Evolutionary conservation across 192 early-diverging fungal species (phyloP).

Genomic region (Backusella tuberculispora): DNA sequence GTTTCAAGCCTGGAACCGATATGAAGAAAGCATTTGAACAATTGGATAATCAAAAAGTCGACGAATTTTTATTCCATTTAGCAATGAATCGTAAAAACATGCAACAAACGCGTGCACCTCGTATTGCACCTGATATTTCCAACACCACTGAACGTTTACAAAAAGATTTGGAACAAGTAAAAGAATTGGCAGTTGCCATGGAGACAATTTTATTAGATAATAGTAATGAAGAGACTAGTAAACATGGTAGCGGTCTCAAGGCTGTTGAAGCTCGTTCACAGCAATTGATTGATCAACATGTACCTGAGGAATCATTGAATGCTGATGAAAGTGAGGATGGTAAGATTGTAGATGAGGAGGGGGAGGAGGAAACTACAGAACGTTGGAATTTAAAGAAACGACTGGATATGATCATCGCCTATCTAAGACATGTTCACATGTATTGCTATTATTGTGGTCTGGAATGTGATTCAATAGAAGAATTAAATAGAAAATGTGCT

Average conservation of each 20-base stretch:
- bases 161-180: slow-evolving; percentile 73
- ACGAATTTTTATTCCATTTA: slow-evolving; percentile 58
- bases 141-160: slow-evolving; percentile 70
- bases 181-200: slow-evolving; percentile 55
- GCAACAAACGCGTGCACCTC: slow-evolving; percentile 48
- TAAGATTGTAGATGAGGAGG: slow-evolving; percentile 12
- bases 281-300: slow-evolving; percentile 18
- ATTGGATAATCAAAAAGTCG: slow-evolving; percentile 61
- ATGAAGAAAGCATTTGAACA: slow-evolving; percentile 68
- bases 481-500: slow-evolving; percentile 80
- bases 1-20: slow-evolving; percentile 86
- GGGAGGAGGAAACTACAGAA: slow-evolving; percentile 22
- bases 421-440: slow-evolving; percentile 87
- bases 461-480: slow-evolving; percentile 82
- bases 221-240: neutral
- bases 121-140: slow-evolving; percentile 73
- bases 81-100: slow-evolving; percentile 52
- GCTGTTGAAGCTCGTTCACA: slow-evolving; percentile 41
- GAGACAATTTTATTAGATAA: slow-evolving; percentile 55
- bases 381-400: slow-evolving; percentile 38
- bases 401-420: slow-evolving; percentile 85
- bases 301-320: neutral
- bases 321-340: neutral
- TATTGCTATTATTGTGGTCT: slow-evolving; percentile 96
- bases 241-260: slow-evolving; percentile 12